phyloP scores from a whole-genome alignment of 306 rosid genomes.

The Pueraria montana region DNA sequence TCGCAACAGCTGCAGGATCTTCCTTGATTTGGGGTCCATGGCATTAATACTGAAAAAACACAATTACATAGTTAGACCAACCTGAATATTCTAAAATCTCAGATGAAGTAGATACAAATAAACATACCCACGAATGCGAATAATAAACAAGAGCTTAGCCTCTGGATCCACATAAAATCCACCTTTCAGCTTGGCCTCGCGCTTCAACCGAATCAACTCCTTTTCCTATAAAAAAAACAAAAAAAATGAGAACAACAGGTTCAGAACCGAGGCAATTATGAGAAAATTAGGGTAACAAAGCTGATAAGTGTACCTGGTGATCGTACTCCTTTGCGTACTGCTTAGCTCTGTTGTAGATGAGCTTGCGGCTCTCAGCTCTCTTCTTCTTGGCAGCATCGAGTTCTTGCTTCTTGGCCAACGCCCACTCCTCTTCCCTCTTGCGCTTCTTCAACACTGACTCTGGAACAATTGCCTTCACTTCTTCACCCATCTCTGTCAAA shows the following conservation, averaged over 20 bases:
- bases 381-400: slow-evolving; percentile 69
- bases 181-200: slow-evolving; percentile 92
- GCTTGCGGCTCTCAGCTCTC: slow-evolving; percentile 71
- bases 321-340: slow-evolving; percentile 70
- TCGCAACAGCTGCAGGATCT: slow-evolving; percentile 86
- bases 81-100: neutral
- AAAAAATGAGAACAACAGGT: neutral
- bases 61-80: neutral
- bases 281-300: neutral
- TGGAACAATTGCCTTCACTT: slow-evolving; percentile 66
- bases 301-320: slow-evolving; percentile 64
- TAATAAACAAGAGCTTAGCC: slow-evolving; percentile 81
- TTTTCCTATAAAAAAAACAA: slow-evolving; percentile 55
- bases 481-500: slow-evolving; percentile 69
- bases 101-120: neutral
- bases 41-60: slow-evolving; percentile 80
- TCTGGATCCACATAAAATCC: slow-evolving; percentile 97
- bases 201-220: slow-evolving; percentile 74
- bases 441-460: slow-evolving; percentile 86
- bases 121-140: slow-evolving; percentile 90
- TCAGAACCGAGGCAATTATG: neutral
- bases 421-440: slow-evolving; percentile 89
- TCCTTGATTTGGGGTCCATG: slow-evolving; percentile 84
- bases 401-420: slow-evolving; percentile 65
- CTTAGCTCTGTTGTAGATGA: slow-evolving; percentile 76